Base-by-base conservation (phyloP, 1,284 basidiomycete genomes). In the Ceratorhiza oryzae-sativae region DNA sequence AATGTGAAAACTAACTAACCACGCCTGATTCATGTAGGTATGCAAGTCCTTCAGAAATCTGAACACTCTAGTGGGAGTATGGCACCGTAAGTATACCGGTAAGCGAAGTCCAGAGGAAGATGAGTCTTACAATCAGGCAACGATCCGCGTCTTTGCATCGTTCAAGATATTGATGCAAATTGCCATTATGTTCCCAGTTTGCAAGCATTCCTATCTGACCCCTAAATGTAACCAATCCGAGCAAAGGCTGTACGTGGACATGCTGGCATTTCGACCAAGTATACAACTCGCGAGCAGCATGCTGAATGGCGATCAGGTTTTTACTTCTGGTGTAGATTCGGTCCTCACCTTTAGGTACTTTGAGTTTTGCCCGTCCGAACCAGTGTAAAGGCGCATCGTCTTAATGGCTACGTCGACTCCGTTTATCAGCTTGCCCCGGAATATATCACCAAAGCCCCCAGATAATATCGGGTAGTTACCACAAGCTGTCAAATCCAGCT, bases 261-360 rank as follows among this genome's bases (percentile, higher is more conserved):
- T 62, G 60, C n/a, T 48, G 3, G 42, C 42, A 62, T 34, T 62
- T 46, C 6, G 60, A 46, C 60, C 60, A 62, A 4, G 23, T 30
- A 15, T 62, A 32, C 18, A 62, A 6, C 42, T 62, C 60, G 5
- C n/a, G 41, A 3, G 60, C 20, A 3, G 42, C 42, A 32, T 62
- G 8, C 60, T 62, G 20, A 10, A 23, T 32, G 8, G 4, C 36
- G 12, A 18, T 59, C 5, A 59, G 56, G 25, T 3, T 59, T 55
- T 32, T 6, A 18, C 4, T 5, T 8, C 5, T 51, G 4, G 13
- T 18, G 18, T 3, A 30, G 30, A 27, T 27, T 25, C 23, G 20
- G n/a, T 25, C 25, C 49, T 30, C 8, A 51, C 49, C 8, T 51
- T 27, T 30, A 51, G 10, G 23, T 27, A 10, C 25, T 51, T 27